Evolutionary conservation across 1,139 yeast genomes (phyloP).

Genomic region (Kodamaea anthophila): DNA sequence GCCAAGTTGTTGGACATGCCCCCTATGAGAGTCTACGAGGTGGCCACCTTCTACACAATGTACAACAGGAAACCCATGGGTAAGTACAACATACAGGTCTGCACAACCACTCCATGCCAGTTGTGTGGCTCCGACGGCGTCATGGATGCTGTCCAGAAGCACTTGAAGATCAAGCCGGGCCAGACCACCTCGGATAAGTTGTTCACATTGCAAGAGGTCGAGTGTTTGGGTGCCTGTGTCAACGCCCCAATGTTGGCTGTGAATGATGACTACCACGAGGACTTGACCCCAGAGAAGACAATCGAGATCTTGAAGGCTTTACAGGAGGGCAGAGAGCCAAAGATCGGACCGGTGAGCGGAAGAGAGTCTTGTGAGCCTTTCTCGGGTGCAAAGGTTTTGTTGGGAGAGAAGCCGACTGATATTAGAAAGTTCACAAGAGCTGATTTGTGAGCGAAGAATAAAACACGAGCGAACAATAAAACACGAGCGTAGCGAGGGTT

Average conservation of each 20-base stretch:
- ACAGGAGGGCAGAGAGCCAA: conserved; percentile 55
- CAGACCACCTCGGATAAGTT: conserved; percentile 72
- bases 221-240: conserved; percentile 89
- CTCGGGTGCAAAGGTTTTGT: conserved; percentile 62
- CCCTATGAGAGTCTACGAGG: conserved; percentile 93
- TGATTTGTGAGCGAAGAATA: conserved; percentile 27
- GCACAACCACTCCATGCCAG: conserved; percentile 90
- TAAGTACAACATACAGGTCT: conserved; percentile 75
- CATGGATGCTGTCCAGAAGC: conserved; percentile 61
- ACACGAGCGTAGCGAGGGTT: too few relatives aligned
- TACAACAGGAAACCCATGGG: conserved; percentile 87
- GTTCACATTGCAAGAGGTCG: conserved; percentile 83
- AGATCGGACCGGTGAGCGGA: conserved; percentile 65
- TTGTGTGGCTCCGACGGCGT: conserved; percentile 77
- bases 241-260: conserved; percentile 87
- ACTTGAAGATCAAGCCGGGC: conserved; percentile 67
- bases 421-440: conserved; percentile 56
- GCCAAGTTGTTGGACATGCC: conserved; percentile 85
- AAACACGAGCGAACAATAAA: not conserved
- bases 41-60: conserved; percentile 91
- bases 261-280: conserved; percentile 81
- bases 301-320: conserved; percentile 57
- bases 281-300: conserved; percentile 65
- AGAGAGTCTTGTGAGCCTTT: conserved; percentile 75
- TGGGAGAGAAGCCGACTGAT: conserved; percentile 58